Evolutionary conservation across 805 yeast species (phyloP).

Genomic region (Metschnikowia vanudenii): DNA sequence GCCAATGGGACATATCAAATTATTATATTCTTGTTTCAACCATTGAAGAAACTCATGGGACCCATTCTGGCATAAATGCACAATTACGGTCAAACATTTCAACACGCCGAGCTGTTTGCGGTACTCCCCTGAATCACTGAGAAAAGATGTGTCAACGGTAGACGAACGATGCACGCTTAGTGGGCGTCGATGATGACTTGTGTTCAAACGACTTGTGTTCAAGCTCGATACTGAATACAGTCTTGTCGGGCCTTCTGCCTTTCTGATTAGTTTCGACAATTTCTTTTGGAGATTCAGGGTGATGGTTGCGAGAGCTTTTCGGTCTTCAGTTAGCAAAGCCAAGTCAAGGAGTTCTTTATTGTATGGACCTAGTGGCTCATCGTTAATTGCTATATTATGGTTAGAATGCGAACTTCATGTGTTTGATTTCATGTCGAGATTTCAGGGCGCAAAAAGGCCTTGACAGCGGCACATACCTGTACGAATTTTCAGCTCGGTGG

Average conservation of each 20-base stretch:
- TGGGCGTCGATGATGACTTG: not conserved
- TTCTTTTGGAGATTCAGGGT: conserved; percentile 41
- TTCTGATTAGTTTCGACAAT: conserved; percentile 22
- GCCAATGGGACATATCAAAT: conserved; percentile 21
- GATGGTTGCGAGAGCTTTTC: conserved; percentile 40
- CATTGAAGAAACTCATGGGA: conserved; percentile 50
- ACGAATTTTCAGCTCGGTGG: conserved; percentile 14
- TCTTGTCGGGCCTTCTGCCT: conserved; percentile 6
- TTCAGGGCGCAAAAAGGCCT: not conserved
- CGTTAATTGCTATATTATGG: conserved; percentile 44
- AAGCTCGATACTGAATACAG: not conserved
- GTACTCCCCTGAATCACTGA: conserved; percentile 4
- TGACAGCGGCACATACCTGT: conserved; percentile 15
- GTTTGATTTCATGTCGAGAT: not conserved
- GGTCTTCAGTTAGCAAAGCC: conserved; percentile 44
- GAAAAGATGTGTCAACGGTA: conserved; percentile 5
- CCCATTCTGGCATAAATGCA: conserved; percentile 53
- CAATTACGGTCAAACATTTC: conserved; percentile 52
- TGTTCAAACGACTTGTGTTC: not conserved
- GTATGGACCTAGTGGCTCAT: conserved; percentile 55
- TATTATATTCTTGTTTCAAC: conserved; percentile 25
- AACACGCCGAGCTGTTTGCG: conserved; percentile 24
- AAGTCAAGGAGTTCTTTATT: conserved; percentile 55
- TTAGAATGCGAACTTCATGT: not conserved
- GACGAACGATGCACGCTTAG: conserved; percentile 4